Evolutionary conservation across 495 filamentous ascomycete genomes (phyloP), one percentile per base, ranked within the genome.

Genomic region (Podospora pseudoanserina): DNA sequence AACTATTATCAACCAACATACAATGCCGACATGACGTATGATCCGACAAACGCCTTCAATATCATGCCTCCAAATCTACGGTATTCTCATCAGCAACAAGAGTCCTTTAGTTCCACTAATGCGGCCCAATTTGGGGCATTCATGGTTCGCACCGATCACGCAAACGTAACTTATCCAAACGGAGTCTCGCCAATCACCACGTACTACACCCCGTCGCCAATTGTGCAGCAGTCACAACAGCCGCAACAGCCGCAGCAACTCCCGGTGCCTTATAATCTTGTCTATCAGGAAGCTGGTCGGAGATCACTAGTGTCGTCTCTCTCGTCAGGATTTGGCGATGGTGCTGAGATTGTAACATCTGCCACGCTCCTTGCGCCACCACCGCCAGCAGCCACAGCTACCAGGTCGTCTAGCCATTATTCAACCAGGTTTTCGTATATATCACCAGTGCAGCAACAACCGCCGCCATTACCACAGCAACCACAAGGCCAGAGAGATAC

Each of bases 301-400:
- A 65, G 77, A 20, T 84, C 79, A 64, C 76, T 77, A 34, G 55
- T 85, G 44, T 85, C 84, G 3, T 86, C 84, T 13, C 75, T 86
- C 3, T 86, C 84, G 0, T 86, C 84, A 0, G 83, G 84, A 15
- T 85, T 86, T 66, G 84, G 84, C 13, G 84, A 86, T 67, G 82
- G 79, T 49, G 78, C 83, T 23, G 80, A 85, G 9, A 76, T 85
- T 63, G 61, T 84, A 7, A 26, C 55, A 59, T 61, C 70, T 1
- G 55, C 60, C 18, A 26, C 63, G 7, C 23, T 65, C 34, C 34
- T 66, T 66, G 55, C 19, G 28, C 64, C 55, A 39, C 69, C 72
- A 1, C 72, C 71, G 4, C 66, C 68, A 16, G 69, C 70, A 11
- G 69, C 70, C 1, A 66, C 57, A 7, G 20, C 71, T 54, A 32